Conservation (phyloP, 2,329 filamentous ascomycete genomes). For the Colletotrichum eleusines region DNA sequence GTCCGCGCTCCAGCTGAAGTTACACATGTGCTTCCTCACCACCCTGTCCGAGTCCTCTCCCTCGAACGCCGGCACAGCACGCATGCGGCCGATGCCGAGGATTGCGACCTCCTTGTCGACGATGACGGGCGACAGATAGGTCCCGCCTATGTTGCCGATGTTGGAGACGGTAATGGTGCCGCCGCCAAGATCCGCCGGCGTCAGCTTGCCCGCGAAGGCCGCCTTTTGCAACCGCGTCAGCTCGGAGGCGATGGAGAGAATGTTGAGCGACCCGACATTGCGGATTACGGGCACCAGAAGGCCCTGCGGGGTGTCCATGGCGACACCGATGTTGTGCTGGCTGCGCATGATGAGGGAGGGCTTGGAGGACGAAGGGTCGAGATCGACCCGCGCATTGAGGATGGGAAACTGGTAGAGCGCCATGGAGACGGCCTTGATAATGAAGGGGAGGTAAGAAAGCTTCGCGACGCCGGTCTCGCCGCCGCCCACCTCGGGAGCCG, state of each 20-base stretch:
- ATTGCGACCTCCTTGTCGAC: slow-evolving; percentile 93
- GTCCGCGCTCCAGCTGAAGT: slow-evolving; percentile 97
- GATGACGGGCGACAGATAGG: slow-evolving; percentile 91
- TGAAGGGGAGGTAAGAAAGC: slow-evolving; percentile 91
- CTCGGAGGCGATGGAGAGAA: slow-evolving; percentile 82
- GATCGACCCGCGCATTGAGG: slow-evolving; percentile 87
- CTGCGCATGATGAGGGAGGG: slow-evolving; percentile 82
- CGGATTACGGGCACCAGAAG: slow-evolving; percentile 93
- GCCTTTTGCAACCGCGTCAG: slow-evolving; percentile 79
- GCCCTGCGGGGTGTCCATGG: slow-evolving; percentile 91
- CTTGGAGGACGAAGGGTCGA: slow-evolving; percentile 61
- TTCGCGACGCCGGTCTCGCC: slow-evolving; percentile 64
- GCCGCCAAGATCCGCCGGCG: slow-evolving; percentile 80
- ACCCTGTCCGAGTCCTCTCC: slow-evolving; percentile 63
- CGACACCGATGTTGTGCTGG: slow-evolving; percentile 94
- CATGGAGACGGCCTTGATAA: slow-evolving; percentile 94
- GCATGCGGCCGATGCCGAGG: slow-evolving; percentile 85
- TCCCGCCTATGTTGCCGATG: slow-evolving; percentile 94
- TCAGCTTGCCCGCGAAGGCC: slow-evolving; percentile 80
- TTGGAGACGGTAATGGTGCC: slow-evolving; percentile 97
- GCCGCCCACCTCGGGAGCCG: slow-evolving; percentile 59
- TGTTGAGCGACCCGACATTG: slow-evolving; percentile 81
- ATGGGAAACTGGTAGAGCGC: slow-evolving; percentile 85
- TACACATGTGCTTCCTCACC: slow-evolving; percentile 82
- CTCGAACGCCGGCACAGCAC: slow-evolving; percentile 83